Conservation (phyloP, 208 protist genomes). For the Trypanosoma lewisi region DNA sequence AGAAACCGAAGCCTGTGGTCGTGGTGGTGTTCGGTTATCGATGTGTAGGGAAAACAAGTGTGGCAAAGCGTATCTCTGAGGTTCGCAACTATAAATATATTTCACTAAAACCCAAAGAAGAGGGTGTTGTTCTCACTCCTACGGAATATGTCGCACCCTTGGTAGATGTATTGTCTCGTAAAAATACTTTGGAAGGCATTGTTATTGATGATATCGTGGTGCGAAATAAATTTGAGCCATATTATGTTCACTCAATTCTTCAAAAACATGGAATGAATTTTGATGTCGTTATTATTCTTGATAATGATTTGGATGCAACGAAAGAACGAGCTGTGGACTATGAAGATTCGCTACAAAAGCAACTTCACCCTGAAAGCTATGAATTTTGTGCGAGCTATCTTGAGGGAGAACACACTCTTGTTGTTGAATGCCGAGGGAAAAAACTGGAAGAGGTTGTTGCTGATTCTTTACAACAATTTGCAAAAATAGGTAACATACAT, state of each 20-base stretch:
- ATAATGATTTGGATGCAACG: constrained; percentile 42
- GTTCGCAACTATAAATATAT: constrained; percentile 63
- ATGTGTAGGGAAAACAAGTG: constrained; percentile 67
- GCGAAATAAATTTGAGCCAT: constrained; percentile 65
- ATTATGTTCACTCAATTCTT: constrained; percentile 70
- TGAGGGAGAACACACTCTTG: constrained; percentile 28
- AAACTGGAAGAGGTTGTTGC: constrained; percentile 33
- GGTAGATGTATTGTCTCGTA: constrained; percentile 33
- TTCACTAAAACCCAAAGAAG: constrained; percentile 32
- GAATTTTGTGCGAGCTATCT: constrained; percentile 54
- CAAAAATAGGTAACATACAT: constrained; percentile 28
- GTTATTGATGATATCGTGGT: constrained; percentile 80
- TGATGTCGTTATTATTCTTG: constrained; percentile 57
- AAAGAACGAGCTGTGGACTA: constrained; percentile 51
- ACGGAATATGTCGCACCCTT: constrained; percentile 41
- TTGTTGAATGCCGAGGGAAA: constrained; percentile 46
- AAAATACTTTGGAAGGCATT: constrained; percentile 49
- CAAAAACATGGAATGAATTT: constrained; percentile 52
- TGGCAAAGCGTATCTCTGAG: constrained; percentile 58
- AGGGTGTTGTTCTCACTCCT: constrained; percentile 10
- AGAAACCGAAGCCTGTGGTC: constrained; percentile 44
- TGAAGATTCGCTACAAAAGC: constrained; percentile 32
- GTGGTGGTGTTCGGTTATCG: constrained; percentile 78
- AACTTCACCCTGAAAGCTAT: constrained; percentile 74
- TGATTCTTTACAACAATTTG: constrained; percentile 35